A percentile compares a stretch with the other conserved stretches of the same genome.
Evolutionary conservation across 306 rosid genomes (phyloP).

Genomic region (Quercus parvula): DNA sequence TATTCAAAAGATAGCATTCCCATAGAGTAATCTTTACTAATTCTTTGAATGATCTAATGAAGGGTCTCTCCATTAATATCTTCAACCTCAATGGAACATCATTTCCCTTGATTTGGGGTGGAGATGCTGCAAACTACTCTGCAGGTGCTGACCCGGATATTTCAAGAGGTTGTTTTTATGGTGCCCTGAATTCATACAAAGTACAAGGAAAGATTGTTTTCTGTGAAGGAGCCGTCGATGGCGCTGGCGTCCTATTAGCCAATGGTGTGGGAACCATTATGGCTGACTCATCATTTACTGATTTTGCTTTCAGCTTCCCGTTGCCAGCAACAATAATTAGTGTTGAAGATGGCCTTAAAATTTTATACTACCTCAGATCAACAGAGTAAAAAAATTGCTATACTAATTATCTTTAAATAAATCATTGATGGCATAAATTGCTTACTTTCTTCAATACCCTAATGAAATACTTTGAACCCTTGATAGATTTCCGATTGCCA

Average conservation of each 20-base stretch:
- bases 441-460: background rate
- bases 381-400: slow-evolving; percentile 11
- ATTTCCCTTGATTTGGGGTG: slow-evolving; percentile 32
- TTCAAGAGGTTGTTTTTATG: slow-evolving; percentile 7
- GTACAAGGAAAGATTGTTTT: slow-evolving; percentile 21
- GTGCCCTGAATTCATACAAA: slow-evolving; percentile 12
- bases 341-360: slow-evolving; percentile 12
- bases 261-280: slow-evolving; percentile 30
- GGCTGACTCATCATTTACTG: slow-evolving; percentile 1
- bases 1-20: background rate
- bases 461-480: background rate
- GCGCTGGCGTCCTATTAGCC: slow-evolving; percentile 4
- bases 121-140: slow-evolving; percentile 39
- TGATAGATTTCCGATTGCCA: slow-evolving; percentile 25
- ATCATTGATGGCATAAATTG: background rate
- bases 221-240: slow-evolving; percentile 13
- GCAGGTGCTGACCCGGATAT: slow-evolving; percentile 3
- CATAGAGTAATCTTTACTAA: background rate
- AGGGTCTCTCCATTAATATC: slow-evolving; percentile 29
- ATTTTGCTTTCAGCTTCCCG: slow-evolving; percentile 9
- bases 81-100: slow-evolving; percentile 11
- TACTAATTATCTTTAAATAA: background rate
- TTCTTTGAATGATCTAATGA: background rate
- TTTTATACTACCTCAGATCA: slow-evolving; percentile 26
- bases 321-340: slow-evolving; percentile 21